phyloP scores from a whole-genome alignment of 2,329 filamentous ascomycete species.

The Colletotrichum paranaense region DNA sequence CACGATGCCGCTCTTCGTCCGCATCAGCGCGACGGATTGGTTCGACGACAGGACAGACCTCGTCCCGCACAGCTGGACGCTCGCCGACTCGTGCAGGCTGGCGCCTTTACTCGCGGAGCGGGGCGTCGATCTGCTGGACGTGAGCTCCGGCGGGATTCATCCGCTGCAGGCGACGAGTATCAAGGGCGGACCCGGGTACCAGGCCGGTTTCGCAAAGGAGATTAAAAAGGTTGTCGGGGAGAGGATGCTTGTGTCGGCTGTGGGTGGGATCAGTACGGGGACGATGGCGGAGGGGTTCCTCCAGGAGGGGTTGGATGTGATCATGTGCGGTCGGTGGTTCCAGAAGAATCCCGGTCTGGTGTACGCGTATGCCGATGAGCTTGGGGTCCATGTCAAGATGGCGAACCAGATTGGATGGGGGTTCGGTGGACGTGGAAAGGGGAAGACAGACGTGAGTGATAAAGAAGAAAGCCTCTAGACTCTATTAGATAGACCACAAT shows the following conservation, averaged over 20 bases:
- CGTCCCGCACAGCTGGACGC: slow-evolving; percentile 72
- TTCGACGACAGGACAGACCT: slow-evolving; percentile 69
- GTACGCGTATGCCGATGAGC: slow-evolving; percentile 65
- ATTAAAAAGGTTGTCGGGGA: slow-evolving; percentile 79
- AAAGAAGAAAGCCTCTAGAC: too few relatives aligned
- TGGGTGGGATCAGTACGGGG: slow-evolving; percentile 61
- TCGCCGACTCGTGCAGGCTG: slow-evolving; percentile 72
- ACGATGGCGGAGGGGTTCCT: slow-evolving; percentile 60
- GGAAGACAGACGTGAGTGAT: background rate
- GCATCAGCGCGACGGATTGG: slow-evolving; percentile 82
- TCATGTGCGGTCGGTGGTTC: slow-evolving; percentile 64
- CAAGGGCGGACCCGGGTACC: slow-evolving; percentile 72
- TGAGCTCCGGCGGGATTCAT: slow-evolving; percentile 76
- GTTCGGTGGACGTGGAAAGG: slow-evolving; percentile 54
- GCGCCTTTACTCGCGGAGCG: slow-evolving; percentile 71
- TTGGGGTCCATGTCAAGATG: slow-evolving; percentile 57
- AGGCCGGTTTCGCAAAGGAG: slow-evolving; percentile 75
- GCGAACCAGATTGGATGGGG: slow-evolving; percentile 68
- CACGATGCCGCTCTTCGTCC: slow-evolving; percentile 77
- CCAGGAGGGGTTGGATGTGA: slow-evolving; percentile 57
- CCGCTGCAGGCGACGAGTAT: slow-evolving; percentile 62
- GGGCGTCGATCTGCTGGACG: slow-evolving; percentile 81
- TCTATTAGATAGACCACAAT: too few relatives aligned
- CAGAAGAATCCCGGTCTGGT: slow-evolving; percentile 69
- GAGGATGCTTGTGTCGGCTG: slow-evolving; percentile 57